Evolutionary conservation across 768 basidiomycete genomes (phyloP).

Genomic region (Phlebiopsis flavidoalba): DNA sequence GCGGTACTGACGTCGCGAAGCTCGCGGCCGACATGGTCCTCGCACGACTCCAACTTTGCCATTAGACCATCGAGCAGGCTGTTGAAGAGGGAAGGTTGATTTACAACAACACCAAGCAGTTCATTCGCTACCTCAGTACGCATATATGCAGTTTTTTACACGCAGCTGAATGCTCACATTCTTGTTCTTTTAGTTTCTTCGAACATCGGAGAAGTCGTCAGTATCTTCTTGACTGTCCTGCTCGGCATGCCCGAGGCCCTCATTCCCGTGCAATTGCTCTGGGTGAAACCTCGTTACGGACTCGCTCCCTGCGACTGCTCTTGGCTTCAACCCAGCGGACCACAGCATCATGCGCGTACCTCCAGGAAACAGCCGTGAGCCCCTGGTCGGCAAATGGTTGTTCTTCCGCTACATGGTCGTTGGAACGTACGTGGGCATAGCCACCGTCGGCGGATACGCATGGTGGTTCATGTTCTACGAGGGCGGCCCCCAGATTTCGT

Average conservation of each 20-base stretch:
- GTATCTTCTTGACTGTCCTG: conserved; percentile 95
- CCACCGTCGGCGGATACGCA: conserved; percentile 95
- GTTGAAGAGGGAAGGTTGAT: conserved; percentile 97
- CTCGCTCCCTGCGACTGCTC: conserved; percentile 92
- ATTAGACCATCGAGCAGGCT: conserved; percentile 93
- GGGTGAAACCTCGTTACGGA: conserved; percentile 99
- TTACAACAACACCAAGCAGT: conserved; percentile 99
- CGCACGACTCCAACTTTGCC: conserved; percentile 94
- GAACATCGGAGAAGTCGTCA: conserved; percentile 96
- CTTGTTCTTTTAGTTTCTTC: conserved; percentile 61
- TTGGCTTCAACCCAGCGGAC: conserved; percentile 97
- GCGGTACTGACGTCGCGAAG: conserved; percentile 97
- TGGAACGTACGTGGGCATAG: conserved; percentile 89
- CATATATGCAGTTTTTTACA: conserved; percentile 13
- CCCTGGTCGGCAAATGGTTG: conserved; percentile 87
- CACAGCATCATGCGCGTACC: conserved; percentile 96
- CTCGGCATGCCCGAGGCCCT: conserved; percentile 99
- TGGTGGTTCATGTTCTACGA: conserved; percentile 98
- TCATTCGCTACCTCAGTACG: conserved; percentile 96
- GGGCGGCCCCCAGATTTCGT: conserved; percentile 89
- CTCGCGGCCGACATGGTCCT: conserved; percentile 98
- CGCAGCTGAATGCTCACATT: conserved; percentile 5
- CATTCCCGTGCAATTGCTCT: conserved; percentile 95
- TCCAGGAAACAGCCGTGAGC: conserved; percentile 85
- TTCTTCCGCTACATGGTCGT: conserved; percentile 96